These are phyloP conservation scores for Phialocephala sp. DNA, from an alignment of 2,329 filamentous ascomycete species.

Conservation along the genomic window DNA sequence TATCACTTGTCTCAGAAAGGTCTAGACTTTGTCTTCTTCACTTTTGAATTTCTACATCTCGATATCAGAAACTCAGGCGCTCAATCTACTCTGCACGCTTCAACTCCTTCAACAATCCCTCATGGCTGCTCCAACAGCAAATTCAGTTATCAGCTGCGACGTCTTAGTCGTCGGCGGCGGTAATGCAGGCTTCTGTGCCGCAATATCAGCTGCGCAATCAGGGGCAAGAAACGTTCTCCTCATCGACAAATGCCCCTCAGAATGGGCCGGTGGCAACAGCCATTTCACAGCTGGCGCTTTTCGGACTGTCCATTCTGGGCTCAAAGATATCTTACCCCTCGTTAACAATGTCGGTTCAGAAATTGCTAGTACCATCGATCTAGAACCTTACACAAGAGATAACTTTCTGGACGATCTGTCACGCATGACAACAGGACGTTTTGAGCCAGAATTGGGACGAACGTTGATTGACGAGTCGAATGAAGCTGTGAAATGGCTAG, in stretches of 20 bases:
- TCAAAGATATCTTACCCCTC: slow-evolving; percentile 62
- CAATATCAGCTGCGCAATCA: slow-evolving; percentile 29
- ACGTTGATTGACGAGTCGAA: slow-evolving; percentile 58
- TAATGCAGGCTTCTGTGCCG: slow-evolving; percentile 62
- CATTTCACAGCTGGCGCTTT: slow-evolving; percentile 36
- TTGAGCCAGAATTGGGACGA: slow-evolving; percentile 54
- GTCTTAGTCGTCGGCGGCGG: slow-evolving; percentile 65
- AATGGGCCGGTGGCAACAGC: slow-evolving; percentile 34
- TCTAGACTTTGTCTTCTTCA: neutral
- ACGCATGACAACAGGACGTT: slow-evolving; percentile 60
- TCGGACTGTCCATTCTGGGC: slow-evolving; percentile 60
- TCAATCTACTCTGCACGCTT: neutral
- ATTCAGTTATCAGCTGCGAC: slow-evolving; percentile 39
- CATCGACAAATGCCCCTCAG: slow-evolving; percentile 33
- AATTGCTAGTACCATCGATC: slow-evolving; percentile 57
- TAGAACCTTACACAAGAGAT: slow-evolving; percentile 58
- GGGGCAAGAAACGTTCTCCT: slow-evolving; percentile 25
- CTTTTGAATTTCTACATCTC: neutral
- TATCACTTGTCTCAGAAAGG: neutral
- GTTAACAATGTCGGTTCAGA: slow-evolving; percentile 62
- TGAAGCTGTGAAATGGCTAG: slow-evolving; percentile 60
- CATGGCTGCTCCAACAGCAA: neutral
- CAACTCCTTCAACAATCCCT: neutral
- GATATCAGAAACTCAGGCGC: neutral
- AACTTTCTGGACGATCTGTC: slow-evolving; percentile 63